phyloP scores from a whole-genome alignment of 306 rosid species.

The Vicia sativa region DNA sequence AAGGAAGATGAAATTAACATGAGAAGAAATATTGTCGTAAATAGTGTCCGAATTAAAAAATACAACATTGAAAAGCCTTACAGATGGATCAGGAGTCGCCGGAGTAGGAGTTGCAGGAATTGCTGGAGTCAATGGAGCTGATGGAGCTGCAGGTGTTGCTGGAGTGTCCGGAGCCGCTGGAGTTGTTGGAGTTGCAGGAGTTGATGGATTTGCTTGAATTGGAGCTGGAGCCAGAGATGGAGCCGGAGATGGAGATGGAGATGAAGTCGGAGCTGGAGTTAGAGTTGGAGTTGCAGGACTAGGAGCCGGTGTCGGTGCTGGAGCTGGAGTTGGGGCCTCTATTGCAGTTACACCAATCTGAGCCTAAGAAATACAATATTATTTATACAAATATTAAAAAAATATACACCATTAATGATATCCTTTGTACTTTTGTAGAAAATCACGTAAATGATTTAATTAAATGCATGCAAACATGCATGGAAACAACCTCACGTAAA shows the following conservation, averaged over 20 bases:
- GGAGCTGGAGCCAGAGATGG: not conserved
- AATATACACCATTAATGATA: not conserved
- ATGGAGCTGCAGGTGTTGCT: not conserved
- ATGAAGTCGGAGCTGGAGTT: not conserved
- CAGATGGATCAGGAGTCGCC: slow-evolving; percentile 12
- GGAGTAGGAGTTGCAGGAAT: not conserved
- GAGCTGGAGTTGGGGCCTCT: slow-evolving; percentile 49
- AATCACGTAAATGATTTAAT: slow-evolving; percentile 4
- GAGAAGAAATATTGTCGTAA: not conserved
- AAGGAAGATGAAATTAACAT: slow-evolving; percentile 16
- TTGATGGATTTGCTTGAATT: not conserved
- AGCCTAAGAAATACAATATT: slow-evolving; percentile 27
- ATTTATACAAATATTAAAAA: not conserved
- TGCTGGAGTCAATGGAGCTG: not conserved
- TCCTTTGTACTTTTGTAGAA: not conserved
- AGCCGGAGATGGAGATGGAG: not conserved
- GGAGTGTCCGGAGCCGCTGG: not conserved
- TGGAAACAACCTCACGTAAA: too few relatives aligned
- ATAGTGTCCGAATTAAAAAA: not conserved
- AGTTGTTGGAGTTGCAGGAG: not conserved
- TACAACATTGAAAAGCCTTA: slow-evolving; percentile 15
- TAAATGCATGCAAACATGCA: not conserved
- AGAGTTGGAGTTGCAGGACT: not conserved
- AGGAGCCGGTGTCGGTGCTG: not conserved
- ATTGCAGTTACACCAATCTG: not conserved